These are phyloP conservation scores for Vaccinium vitisidaea DNA, from an alignment of 148 eudicot species.

Conservation along the genomic window DNA sequence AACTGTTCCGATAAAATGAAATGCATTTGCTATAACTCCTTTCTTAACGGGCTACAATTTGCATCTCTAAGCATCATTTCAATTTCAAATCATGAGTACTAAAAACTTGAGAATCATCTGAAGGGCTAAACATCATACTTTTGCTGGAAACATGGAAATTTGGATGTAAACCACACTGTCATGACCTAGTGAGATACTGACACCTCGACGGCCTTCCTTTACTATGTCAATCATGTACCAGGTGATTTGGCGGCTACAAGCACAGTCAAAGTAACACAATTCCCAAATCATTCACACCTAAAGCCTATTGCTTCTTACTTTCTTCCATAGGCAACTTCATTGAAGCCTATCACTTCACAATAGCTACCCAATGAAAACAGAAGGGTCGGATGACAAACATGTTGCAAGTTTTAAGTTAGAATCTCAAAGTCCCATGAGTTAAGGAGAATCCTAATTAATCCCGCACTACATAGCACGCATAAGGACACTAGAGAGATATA, in stretches of 20 bases:
- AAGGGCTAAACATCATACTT: not conserved
- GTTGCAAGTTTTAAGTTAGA: not conserved
- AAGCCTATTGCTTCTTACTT: not conserved
- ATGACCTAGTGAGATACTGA: not conserved
- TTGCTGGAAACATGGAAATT: not conserved
- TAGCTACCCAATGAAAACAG: not conserved
- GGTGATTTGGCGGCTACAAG: not conserved
- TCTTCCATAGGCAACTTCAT: not conserved
- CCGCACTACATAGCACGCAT: not conserved
- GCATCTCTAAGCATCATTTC: not conserved
- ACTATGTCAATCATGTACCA: not conserved
- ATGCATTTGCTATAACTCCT: not conserved
- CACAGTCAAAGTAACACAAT: not conserved
- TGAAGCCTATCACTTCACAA: not conserved
- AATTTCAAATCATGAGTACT: not conserved
- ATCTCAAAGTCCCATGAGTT: not conserved
- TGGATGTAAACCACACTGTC: not conserved
- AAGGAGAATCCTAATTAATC: not conserved
- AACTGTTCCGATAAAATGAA: conserved; percentile 1
- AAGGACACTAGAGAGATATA: not conserved
- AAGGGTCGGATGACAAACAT: not conserved
- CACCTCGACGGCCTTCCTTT: not conserved
- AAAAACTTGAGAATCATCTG: not conserved
- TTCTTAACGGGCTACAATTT: not conserved
- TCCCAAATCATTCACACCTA: not conserved